Evolutionary conservation across 2,329 filamentous ascomycete genomes (phyloP), one percentile per base, ranked within the genome.

Genomic region (Pestalotiopsis fici): DNA sequence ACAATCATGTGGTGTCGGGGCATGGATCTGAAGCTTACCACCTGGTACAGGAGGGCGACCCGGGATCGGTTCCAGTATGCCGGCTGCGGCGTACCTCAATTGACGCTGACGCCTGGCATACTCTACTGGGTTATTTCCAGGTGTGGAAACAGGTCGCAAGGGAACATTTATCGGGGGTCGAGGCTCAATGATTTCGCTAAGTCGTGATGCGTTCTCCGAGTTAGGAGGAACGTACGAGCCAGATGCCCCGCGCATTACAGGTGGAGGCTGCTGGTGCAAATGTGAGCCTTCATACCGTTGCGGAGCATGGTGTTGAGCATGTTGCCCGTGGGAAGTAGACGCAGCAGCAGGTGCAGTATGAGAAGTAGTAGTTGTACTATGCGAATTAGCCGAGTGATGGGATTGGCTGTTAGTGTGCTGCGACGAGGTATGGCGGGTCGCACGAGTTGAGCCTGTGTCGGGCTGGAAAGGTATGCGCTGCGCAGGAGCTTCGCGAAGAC

Each of bases 381-480:
- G 59, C 23, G 67, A 65, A 43, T 69, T 64, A 15, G 74, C 73
- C 35, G 73, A 60, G 27, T 69, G 72, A 35, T 73, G 70, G 13
- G 69, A 70, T 18, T 72, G 69, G 35, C 75, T 70, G 13, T 72
- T 74, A 27, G 66, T 71, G 66, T 85, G 80, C 23, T 87, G 84
- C 37, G 80, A 81, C 31, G 84, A 82, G 27, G 83, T 77, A 71
- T 91, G 88, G 65, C 91, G 87, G 7, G 86, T 88, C 72, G 90
- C 86, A 69, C 93, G 87, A 15, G 86, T 83, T 3, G 91, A 83
- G 11, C 87, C 87, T 2, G 90, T 90, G 73, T 97, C 93, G 35
- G 93, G 93, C 76, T 96, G 93, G 78, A 95, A 97, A 64, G 96
- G 90, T 64, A 95, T 90, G 70, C 93, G 87, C 76, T 95, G 93